Base-by-base conservation (phyloP, 306 rosid species). In the Castanea sativa region DNA sequence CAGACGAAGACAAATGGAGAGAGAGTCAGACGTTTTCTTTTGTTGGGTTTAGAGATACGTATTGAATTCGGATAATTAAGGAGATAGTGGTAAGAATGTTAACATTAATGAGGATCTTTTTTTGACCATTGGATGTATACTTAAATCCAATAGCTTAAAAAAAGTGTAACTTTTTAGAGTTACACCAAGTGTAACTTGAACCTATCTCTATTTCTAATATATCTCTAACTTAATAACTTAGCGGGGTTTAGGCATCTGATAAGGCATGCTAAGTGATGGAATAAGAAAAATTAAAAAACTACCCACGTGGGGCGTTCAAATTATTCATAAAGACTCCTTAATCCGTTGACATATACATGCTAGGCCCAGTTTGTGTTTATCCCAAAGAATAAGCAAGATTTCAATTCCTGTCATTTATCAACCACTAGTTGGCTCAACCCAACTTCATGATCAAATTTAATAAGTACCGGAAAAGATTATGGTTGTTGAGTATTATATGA, bases 291-390 rank as follows among this genome's bases (percentile, higher is more conserved):
- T 72, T 73, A 64, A 76, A 69, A 35, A 79, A 51, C 73, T 53
- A 23, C 49, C 75, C 11, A 41, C 13, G 83, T 70, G 80, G 83
- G 85, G 68, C 52, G 35, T 76, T 55, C 77, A 60, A 79, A 74
- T 80, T 74, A 72, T 55, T 23, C 19, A 18, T 19, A 29, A 15
- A 43, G 21, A 20, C 63, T 53, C 67, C 51, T 43, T 57, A 29
- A 27, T 63, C 20, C 19, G 70, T 69, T 57, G 69, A 68, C 72
- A 59, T 18, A 59, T 29, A 21, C 35, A 38, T 75, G 71, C 33
- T 76, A 35, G 71, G 76, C 53, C 55, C 76, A 45, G 75, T 59
- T 73, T 60, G 18, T 11, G 60, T 57, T 76, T 77, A 43, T 38
- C 57, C 55, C 23, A 9, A 35, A 70, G 55, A 55, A 69, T 56